Evolutionary conservation across 306 rosid genomes (phyloP).

Genomic region (Senna siamea): DNA sequence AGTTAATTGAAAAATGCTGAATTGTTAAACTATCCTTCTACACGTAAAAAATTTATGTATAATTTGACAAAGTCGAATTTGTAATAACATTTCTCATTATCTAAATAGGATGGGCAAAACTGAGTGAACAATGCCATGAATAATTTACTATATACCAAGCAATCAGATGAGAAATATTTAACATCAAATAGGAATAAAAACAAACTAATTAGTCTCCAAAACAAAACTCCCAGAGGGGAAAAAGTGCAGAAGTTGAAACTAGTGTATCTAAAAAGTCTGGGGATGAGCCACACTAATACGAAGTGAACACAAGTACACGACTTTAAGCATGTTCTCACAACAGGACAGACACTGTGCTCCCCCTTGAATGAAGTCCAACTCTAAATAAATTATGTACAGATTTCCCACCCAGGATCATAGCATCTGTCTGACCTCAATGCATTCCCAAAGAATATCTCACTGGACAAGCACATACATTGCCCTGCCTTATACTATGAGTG

Average conservation of each 20-base stretch:
- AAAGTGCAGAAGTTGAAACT: conserved; percentile 33
- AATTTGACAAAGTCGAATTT: no score
- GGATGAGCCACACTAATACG: conserved; percentile 37
- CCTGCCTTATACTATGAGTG: conserved; percentile 30
- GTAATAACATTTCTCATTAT: background rate
- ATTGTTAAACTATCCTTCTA: no score
- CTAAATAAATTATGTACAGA: conserved; percentile 57
- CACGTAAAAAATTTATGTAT: no score
- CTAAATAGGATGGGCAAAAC: background rate
- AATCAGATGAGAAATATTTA: conserved; percentile 28
- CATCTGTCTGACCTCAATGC: conserved; percentile 41
- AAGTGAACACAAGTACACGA: conserved; percentile 35
- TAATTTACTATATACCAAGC: conserved; percentile 9
- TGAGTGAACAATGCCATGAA: conserved; percentile 12
- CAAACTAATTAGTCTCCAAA: conserved; percentile 37
- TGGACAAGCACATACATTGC: conserved; percentile 31
- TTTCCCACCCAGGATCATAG: conserved; percentile 34
- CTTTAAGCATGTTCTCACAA: conserved; percentile 29
- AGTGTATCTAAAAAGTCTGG: conserved; percentile 20
- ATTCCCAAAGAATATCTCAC: conserved; percentile 52
- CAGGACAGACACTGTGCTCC: conserved; percentile 43
- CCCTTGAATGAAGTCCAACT: conserved; percentile 44
- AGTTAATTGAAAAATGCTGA: no score
- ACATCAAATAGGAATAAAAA: conserved; percentile 29
- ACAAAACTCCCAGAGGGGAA: conserved; percentile 52